Percentiles rank a stretch among this genome's conserved stretches.
phyloP scores from a whole-genome alignment of 2,329 filamentous ascomycete species.

The Magnaporthiopsis poae region DNA sequence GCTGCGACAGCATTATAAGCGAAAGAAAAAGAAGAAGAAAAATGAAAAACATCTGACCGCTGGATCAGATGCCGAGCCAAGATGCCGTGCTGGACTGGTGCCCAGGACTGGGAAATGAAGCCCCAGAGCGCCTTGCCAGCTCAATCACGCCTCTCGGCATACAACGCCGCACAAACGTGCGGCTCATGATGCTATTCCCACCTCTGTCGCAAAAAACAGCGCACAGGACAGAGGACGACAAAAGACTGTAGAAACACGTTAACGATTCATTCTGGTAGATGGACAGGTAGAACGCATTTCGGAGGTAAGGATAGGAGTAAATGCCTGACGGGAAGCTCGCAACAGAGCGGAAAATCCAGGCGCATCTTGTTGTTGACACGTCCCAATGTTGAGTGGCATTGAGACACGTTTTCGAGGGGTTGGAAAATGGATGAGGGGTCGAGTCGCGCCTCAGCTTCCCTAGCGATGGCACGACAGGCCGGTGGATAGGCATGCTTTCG shows the following conservation, averaged over 20 bases:
- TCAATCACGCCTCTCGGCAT: neutral
- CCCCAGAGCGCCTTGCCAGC: neutral
- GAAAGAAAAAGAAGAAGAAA: too few relatives aligned
- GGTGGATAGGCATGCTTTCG: neutral
- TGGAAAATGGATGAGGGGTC: neutral
- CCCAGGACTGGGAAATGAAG: neutral
- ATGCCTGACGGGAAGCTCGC: neutral
- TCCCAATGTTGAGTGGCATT: neutral
- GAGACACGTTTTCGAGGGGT: neutral
- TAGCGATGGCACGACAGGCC: neutral
- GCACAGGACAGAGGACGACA: neutral
- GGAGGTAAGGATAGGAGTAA: neutral
- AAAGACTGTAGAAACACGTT: neutral
- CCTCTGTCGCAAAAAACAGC: neutral
- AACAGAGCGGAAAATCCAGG: neutral
- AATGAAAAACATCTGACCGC: neutral
- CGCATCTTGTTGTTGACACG: neutral
- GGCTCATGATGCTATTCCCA: conserved; percentile 2
- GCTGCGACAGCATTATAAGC: neutral
- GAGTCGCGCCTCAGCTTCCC: neutral
- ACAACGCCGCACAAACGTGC: neutral
- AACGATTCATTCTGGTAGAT: neutral
- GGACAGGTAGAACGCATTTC: neutral
- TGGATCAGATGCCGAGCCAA: neutral
- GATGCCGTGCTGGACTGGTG: neutral